These are phyloP conservation scores for Rhizopogon vulgaris DNA, from an alignment of 768 basidiomycete species.

Conservation along the genomic window DNA sequence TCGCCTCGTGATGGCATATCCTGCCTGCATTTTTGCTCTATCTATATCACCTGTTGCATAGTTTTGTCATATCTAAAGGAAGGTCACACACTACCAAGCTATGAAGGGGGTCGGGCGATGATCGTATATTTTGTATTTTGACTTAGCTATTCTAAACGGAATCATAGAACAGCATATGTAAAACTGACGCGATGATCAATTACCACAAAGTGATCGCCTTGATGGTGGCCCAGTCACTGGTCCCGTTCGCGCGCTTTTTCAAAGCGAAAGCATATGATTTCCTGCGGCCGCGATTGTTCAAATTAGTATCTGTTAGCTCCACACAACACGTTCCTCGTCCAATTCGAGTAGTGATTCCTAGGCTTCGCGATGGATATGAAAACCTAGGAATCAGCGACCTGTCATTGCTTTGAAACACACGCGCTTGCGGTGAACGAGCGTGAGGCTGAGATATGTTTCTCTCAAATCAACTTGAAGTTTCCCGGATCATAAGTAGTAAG, in stretches of 20 bases:
- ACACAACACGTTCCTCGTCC: background rate
- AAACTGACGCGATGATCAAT: background rate
- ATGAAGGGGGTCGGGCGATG: background rate
- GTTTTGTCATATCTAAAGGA: background rate
- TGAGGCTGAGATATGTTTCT: too few relatives aligned
- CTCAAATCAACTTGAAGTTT: background rate
- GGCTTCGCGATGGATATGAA: background rate
- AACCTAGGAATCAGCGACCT: conserved; percentile 1
- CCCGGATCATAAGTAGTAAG: background rate
- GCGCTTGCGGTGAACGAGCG: background rate
- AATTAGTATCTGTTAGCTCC: background rate
- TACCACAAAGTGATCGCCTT: background rate
- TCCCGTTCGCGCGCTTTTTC: too few relatives aligned
- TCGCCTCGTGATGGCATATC: conserved; percentile 34
- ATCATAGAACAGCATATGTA: background rate
- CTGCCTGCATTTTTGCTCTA: conserved; percentile 8
- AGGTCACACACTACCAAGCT: background rate
- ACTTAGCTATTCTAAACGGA: background rate
- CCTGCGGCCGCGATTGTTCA: background rate
- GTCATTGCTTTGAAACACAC: background rate
- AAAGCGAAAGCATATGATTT: too few relatives aligned
- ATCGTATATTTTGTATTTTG: too few relatives aligned
- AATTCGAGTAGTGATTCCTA: conserved; percentile 1
- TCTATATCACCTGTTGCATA: background rate
- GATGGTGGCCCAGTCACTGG: background rate